phyloP scores from a whole-genome alignment of 2,329 filamentous ascomycete species.

The Hypoxylon sp. region DNA sequence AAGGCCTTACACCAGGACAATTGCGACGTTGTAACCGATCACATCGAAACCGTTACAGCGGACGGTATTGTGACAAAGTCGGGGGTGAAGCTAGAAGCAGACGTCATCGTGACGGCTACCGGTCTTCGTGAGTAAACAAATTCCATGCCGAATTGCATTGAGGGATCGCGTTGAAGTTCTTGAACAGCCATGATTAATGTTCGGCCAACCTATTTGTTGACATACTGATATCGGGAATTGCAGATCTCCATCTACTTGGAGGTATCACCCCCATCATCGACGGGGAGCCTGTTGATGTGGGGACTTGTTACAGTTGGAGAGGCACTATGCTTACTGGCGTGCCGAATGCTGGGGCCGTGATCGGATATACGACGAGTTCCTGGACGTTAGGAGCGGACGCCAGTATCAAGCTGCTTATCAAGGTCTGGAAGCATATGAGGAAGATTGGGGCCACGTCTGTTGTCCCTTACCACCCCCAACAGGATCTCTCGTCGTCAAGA shows the following conservation, averaged over 20 bases:
- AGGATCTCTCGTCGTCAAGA: conserved; percentile 55
- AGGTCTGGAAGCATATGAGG: conserved; percentile 67
- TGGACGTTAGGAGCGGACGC: conserved; percentile 75
- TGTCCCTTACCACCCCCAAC: conserved; percentile 60
- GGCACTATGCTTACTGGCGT: conserved; percentile 72
- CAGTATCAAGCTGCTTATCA: conserved; percentile 63
- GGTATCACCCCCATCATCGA: conserved; percentile 67
- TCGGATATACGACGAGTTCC: conserved; percentile 72
- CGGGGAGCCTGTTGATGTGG: conserved; percentile 59
- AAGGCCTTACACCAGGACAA: conserved; percentile 58
- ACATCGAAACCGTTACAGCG: conserved; percentile 61
- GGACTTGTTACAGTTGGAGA: conserved; percentile 68
- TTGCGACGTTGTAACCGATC: conserved; percentile 61
- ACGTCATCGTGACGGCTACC: conserved; percentile 76
- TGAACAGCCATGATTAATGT: not conserved
- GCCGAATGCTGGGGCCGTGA: conserved; percentile 70
- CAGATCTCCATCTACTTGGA: conserved; percentile 67
- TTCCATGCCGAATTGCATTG: not conserved
- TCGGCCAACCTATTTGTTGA: not conserved
- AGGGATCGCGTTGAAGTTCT: not conserved
- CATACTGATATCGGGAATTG: conserved; percentile 8
- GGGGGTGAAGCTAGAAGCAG: conserved; percentile 64
- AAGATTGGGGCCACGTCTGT: conserved; percentile 61
- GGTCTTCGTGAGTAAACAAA: conserved; percentile 61
- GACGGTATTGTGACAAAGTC: conserved; percentile 61